Conservation (phyloP, 768 basidiomycete species). For the Auricularia sp. region DNA sequence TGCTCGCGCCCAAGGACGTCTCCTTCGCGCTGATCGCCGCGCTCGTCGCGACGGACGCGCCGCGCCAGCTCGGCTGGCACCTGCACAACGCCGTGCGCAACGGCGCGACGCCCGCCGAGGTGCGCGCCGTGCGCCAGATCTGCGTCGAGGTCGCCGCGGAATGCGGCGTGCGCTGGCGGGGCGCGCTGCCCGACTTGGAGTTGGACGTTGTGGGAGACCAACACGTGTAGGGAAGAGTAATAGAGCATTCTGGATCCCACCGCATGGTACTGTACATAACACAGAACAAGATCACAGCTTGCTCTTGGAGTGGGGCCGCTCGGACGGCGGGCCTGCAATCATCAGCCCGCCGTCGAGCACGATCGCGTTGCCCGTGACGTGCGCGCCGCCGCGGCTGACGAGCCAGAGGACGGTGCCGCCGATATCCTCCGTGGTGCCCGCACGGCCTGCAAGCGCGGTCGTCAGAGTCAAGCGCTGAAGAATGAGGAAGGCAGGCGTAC, state of each 20-base stretch:
- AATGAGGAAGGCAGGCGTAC: conserved; percentile 24
- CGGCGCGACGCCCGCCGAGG: conserved; percentile 45
- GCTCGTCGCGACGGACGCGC: conserved; percentile 51
- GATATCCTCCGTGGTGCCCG: conserved; percentile 53
- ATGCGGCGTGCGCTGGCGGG: conserved; percentile 44
- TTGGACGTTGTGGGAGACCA: background rate
- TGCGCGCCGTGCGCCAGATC: conserved; percentile 44
- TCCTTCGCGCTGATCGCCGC: conserved; percentile 53
- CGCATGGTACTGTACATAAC: no score
- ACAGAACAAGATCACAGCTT: background rate
- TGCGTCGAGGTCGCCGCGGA: conserved; percentile 40
- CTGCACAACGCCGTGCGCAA: conserved; percentile 43
- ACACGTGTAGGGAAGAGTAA: no score
- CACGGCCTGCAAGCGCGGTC: background rate
- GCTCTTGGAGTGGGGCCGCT: background rate
- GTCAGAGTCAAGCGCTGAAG: no score
- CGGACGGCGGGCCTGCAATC: conserved; percentile 16
- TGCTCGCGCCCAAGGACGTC: conserved; percentile 43
- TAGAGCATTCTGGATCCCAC: no score
- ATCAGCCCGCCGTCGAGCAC: conserved; percentile 51
- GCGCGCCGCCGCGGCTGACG: conserved; percentile 48
- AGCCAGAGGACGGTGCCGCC: conserved; percentile 55
- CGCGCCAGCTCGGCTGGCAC: conserved; percentile 59
- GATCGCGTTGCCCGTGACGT: conserved; percentile 55
- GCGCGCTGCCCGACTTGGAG: conserved; percentile 37